Conservation (phyloP, 768 basidiomycete species). For the Lentinula boryana region DNA sequence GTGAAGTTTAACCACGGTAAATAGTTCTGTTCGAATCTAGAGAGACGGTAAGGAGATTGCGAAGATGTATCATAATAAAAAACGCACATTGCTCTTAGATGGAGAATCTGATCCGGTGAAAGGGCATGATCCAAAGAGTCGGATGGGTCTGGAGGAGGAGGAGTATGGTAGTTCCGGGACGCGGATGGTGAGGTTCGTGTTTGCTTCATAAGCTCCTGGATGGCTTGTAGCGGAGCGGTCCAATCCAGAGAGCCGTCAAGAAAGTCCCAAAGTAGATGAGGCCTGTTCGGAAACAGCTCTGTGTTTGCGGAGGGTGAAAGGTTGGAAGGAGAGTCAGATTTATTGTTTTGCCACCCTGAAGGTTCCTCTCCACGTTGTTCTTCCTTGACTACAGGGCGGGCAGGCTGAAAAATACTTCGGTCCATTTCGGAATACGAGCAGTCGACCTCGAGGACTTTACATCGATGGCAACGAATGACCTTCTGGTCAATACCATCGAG, state of each 20-base stretch:
- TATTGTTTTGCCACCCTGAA: not conserved
- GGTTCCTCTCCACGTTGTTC: not conserved
- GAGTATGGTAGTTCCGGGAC: conserved; percentile 10
- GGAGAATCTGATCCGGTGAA: conserved; percentile 23
- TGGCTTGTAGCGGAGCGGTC: conserved; percentile 33
- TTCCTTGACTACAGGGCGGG: not conserved
- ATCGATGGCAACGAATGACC: conserved; percentile 32
- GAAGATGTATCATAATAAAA: not conserved
- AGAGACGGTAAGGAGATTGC: too few relatives aligned
- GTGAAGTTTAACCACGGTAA: conserved; percentile 35
- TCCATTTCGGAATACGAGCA: conserved; percentile 33
- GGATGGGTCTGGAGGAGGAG: conserved; percentile 16
- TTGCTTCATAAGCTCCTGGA: conserved; percentile 28
- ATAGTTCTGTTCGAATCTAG: conserved; percentile 33
- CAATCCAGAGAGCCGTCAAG: conserved; percentile 28
- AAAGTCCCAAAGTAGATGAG: conserved; percentile 27
- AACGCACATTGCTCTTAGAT: conserved; percentile 26
- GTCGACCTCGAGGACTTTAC: conserved; percentile 30
- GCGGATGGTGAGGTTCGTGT: not conserved
- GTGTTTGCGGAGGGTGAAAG: not conserved
- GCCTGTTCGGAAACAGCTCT: conserved; percentile 5
- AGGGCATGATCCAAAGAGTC: conserved; percentile 22
- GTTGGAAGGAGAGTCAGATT: not conserved
- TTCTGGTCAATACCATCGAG: conserved; percentile 26
- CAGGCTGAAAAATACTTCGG: conserved; percentile 1